A percentile compares a stretch with the other conserved stretches of the same genome.
phyloP scores from a whole-genome alignment of 2,329 filamentous ascomycete species.

The Sporothrix brunneoviolacea region DNA sequence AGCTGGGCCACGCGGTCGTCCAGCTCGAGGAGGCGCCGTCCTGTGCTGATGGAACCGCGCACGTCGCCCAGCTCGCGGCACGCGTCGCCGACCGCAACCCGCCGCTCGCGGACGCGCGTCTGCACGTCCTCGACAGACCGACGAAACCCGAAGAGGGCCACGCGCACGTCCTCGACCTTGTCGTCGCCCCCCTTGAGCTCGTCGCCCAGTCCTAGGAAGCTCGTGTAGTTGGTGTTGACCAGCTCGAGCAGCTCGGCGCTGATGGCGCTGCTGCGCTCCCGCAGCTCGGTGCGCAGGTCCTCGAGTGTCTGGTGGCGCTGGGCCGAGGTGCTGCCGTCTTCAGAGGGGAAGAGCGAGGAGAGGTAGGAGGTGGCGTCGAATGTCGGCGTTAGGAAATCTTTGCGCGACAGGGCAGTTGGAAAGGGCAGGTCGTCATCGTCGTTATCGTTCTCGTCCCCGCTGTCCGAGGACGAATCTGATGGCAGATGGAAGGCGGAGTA shows the following conservation, averaged over 20 bases:
- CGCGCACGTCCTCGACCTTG: conserved; percentile 79
- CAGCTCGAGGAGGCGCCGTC: conserved; percentile 58
- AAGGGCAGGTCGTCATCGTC: conserved; percentile 76
- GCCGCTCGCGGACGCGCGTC: conserved; percentile 55
- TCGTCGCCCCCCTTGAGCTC: conserved; percentile 84
- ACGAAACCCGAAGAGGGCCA: conserved; percentile 78
- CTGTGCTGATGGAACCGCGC: conserved; percentile 54
- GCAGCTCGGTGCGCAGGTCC: conserved; percentile 80
- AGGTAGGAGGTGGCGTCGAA: conserved; percentile 83
- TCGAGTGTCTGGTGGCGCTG: conserved; percentile 94
- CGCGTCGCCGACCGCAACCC: conserved; percentile 54
- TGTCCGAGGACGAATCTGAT: conserved; percentile 32
- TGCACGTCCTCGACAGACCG: conserved; percentile 73
- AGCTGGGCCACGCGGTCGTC: conserved; percentile 56
- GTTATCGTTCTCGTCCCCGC: conserved; percentile 28
- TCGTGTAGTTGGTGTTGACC: conserved; percentile 90
- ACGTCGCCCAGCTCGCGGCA: conserved; percentile 62
- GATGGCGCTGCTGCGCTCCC: conserved; percentile 71
- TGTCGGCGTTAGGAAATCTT: conserved; percentile 68
- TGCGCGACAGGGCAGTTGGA: conserved; percentile 73
- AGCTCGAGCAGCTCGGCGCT: conserved; percentile 85
- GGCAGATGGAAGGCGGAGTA: conserved; percentile 37
- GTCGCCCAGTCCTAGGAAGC: conserved; percentile 77
- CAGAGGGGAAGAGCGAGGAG: conserved; percentile 33
- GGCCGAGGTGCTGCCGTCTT: conserved; percentile 39